phyloP scores from a whole-genome alignment of 345 rosid genomes.

The Gossypium ekmanianum region DNA sequence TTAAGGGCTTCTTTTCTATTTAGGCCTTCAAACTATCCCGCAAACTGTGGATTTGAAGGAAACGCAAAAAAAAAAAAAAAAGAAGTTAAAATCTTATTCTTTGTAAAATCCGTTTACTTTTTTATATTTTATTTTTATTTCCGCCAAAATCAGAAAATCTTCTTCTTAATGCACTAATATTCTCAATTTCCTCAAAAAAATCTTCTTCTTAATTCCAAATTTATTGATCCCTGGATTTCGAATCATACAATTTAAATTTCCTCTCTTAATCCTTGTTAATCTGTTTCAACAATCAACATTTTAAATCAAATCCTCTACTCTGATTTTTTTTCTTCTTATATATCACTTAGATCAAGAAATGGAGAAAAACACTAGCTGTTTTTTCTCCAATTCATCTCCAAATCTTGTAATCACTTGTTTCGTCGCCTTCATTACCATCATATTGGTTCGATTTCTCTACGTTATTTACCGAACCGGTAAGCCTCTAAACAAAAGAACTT shows the following conservation, averaged over 20 bases:
- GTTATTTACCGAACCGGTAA: conserved; percentile 44
- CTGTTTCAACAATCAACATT: not conserved
- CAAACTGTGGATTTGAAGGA: no score
- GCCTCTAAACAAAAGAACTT: conserved; percentile 33
- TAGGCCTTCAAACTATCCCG: no score
- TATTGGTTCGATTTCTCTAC: conserved; percentile 28
- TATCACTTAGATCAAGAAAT: not conserved
- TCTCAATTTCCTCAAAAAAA: not conserved
- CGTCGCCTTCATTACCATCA: conserved; percentile 1
- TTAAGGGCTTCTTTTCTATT: no score
- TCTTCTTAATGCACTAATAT: not conserved
- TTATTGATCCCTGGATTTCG: not conserved
- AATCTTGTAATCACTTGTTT: conserved; percentile 18
- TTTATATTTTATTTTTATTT: no score
- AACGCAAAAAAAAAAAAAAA: no score
- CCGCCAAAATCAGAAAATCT: not conserved
- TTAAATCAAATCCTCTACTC: not conserved
- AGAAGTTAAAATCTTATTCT: no score
- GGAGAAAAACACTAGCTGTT: conserved; percentile 22
- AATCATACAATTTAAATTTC: not conserved
- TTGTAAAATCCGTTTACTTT: not conserved
- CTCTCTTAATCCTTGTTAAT: not conserved
- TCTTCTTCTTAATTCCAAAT: not conserved
- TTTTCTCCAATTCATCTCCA: conserved; percentile 24
- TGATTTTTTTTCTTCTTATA: not conserved